These are phyloP conservation scores for Stephania cephalantha DNA, from an alignment of 164 flowering plant species.

Conservation along the genomic window DNA sequence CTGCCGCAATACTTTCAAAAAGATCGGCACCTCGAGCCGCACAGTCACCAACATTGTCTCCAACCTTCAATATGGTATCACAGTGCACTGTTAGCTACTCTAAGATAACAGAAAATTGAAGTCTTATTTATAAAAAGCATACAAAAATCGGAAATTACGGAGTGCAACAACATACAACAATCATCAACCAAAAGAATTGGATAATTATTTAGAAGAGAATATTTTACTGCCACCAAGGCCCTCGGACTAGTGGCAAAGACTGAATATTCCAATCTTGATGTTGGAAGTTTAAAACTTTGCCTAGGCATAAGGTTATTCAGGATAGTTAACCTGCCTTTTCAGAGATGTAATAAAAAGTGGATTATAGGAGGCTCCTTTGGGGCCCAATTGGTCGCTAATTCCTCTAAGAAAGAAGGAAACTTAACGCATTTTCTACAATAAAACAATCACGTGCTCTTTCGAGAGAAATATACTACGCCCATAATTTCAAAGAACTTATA, in stretches of 20 bases:
- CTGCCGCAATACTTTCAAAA: slow-evolving; percentile 97
- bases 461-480: neutral
- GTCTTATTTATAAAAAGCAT: neutral
- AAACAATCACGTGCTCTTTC: neutral
- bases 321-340: too few species aligned
- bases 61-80: slow-evolving; percentile 51
- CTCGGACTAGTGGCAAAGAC: too few species aligned
- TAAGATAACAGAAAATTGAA: neutral
- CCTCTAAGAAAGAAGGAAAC: neutral
- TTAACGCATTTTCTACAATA: neutral
- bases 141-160: neutral
- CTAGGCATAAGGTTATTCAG: too few species aligned
- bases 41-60: slow-evolving; percentile 98
- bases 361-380: too few species aligned
- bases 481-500: neutral
- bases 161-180: neutral
- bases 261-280: too few species aligned
- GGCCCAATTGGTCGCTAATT: too few species aligned
- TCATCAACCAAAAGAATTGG: neutral
- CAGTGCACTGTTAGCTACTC: neutral
- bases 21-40: slow-evolving; percentile 99
- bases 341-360: too few species aligned
- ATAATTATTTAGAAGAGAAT: neutral
- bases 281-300: too few species aligned
- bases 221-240: too few species aligned